These are phyloP conservation scores for Komagataea norvegica DNA, from an alignment of 1,139 yeast genomes.

Conservation along the genomic window DNA sequence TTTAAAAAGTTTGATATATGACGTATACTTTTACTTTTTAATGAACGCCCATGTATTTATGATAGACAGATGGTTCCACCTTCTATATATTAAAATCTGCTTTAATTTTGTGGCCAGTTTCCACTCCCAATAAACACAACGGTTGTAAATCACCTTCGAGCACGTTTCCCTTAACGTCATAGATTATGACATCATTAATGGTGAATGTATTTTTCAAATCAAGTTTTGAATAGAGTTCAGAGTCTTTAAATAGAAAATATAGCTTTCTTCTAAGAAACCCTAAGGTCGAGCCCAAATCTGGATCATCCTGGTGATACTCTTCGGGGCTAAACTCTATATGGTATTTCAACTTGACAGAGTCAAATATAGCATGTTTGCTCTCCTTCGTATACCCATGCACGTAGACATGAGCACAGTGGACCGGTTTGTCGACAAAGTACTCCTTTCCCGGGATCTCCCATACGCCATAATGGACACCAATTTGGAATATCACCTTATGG, in stretches of 20 bases:
- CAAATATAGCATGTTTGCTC: slow-evolving; percentile 18
- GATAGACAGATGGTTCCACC: background rate
- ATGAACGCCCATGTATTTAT: background rate
- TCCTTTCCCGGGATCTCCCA: slow-evolving; percentile 53
- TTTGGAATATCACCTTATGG: slow-evolving; percentile 14
- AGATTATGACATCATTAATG: slow-evolving; percentile 33
- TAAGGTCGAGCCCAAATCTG: slow-evolving; percentile 68
- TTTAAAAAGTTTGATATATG: slow-evolving; percentile 5
- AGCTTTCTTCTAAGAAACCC: slow-evolving; percentile 53
- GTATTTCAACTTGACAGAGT: slow-evolving; percentile 40
- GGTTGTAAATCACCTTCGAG: slow-evolving; percentile 41
- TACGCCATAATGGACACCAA: slow-evolving; percentile 13
- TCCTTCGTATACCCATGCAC: slow-evolving; percentile 43
- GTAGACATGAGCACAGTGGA: slow-evolving; percentile 72
- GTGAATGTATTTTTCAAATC: slow-evolving; percentile 24
- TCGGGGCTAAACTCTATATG: slow-evolving; percentile 80
- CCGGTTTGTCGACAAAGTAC: slow-evolving; percentile 63
- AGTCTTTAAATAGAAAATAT: slow-evolving; percentile 47
- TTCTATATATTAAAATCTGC: slow-evolving; percentile 31
- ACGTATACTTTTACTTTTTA: slow-evolving; percentile 3
- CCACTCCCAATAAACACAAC: slow-evolving; percentile 56
- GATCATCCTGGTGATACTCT: slow-evolving; percentile 54
- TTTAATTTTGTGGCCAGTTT: slow-evolving; percentile 61
- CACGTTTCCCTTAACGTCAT: slow-evolving; percentile 28
- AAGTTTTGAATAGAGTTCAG: slow-evolving; percentile 35